phyloP scores from a whole-genome alignment of 305 asterid genomes.

The Stenogyne calaminthoides region DNA sequence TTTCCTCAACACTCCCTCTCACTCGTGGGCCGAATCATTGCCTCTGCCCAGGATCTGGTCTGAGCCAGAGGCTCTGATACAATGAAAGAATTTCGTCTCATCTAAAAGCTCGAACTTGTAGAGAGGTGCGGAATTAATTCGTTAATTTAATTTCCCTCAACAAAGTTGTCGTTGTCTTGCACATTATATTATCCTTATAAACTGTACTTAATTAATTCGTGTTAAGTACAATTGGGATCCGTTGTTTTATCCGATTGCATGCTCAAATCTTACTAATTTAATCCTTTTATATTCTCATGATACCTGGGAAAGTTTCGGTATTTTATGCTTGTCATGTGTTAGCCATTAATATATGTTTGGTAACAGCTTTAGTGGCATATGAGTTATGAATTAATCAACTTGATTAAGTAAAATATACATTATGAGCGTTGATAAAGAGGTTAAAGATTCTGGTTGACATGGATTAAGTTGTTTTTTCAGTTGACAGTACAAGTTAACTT shows the following conservation, averaged over 20 bases:
- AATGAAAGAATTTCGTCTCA: too few species aligned
- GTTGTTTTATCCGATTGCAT: constrained; percentile 28
- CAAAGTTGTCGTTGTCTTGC: constrained; percentile 3
- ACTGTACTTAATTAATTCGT: constrained; percentile 20
- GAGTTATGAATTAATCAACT: constrained; percentile 11
- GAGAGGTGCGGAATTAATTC: too few species aligned
- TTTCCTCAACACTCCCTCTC: too few species aligned
- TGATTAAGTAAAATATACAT: constrained; percentile 8
- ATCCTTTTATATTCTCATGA: not conserved
- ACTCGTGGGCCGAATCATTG: too few species aligned
- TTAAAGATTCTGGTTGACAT: constrained; percentile 20
- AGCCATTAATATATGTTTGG: constrained; percentile 18
- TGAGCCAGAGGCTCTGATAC: too few species aligned
- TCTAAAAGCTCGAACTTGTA: too few species aligned
- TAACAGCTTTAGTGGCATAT: constrained; percentile 34
- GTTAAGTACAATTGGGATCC: constrained; percentile 60
- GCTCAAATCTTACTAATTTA: constrained; percentile 28
- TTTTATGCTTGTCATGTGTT: constrained; percentile 33
- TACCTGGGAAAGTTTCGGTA: constrained; percentile 34
- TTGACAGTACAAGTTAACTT: constrained; percentile 52
- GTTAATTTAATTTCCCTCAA: too few species aligned
- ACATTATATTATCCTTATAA: constrained; percentile 11
- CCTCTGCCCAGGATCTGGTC: too few species aligned
- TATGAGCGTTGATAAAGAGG: constrained; percentile 10
- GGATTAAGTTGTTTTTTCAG: constrained; percentile 10